Conservation (phyloP, 176 grass and related monocot genomes). For the Oryza longistaminata region DNA sequence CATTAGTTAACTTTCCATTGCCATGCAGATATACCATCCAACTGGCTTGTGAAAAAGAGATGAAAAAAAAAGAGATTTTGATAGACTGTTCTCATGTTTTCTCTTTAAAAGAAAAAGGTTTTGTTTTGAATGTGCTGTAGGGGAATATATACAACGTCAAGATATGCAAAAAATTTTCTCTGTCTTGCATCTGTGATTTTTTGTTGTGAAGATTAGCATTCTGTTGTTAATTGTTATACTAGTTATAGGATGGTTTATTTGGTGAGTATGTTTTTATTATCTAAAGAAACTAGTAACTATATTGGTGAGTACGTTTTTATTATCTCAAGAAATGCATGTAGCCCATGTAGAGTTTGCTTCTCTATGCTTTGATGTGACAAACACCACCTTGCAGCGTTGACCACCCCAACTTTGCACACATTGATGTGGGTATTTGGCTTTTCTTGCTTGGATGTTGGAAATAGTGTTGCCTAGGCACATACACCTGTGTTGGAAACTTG, state of each 20-base stretch:
- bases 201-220: not conserved
- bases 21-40: not conserved
- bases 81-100: not conserved
- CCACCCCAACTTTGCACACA: not conserved
- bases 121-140: not conserved
- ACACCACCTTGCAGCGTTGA: not conserved
- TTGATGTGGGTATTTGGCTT: not conserved
- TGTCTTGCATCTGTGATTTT: not conserved
- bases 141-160: not conserved
- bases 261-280: no score
- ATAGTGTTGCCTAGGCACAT: not conserved
- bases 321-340: not conserved
- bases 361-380: not conserved
- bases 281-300: not conserved
- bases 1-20: conserved; percentile 1
- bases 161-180: not conserved
- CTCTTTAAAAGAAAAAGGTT: not conserved
- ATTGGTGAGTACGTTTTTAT: no score
- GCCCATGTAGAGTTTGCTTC: not conserved
- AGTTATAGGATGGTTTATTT: conserved; percentile 1
- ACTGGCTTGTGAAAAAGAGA: not conserved
- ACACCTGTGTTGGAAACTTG: not conserved
- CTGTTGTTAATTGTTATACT: not conserved
- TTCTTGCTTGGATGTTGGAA: not conserved
- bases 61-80: not conserved